Conservation (phyloP, 768 basidiomycete genomes). For the Boletus pseudopeckii region DNA sequence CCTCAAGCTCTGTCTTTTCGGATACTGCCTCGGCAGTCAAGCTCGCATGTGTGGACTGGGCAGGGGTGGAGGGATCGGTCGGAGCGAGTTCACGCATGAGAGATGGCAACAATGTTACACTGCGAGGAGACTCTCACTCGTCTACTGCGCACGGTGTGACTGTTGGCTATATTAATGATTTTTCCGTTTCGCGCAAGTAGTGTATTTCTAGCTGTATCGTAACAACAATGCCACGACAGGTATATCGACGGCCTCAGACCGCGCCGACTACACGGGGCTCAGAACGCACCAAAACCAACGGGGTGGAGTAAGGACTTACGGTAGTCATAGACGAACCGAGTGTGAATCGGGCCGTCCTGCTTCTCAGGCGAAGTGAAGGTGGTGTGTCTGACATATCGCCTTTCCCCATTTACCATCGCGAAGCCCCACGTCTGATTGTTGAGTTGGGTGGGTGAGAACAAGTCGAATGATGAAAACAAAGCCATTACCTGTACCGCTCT, state of each 20-base stretch:
- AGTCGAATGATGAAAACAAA: conserved; percentile 5
- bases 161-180: neutral
- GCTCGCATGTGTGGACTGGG: conserved; percentile 14
- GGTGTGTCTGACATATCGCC: conserved; percentile 58
- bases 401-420: conserved; percentile 53
- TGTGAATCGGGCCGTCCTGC: conserved; percentile 48
- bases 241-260: conserved; percentile 6
- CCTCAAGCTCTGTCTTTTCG: conserved; percentile 4
- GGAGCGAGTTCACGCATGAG: conserved; percentile 11
- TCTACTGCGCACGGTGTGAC: neutral
- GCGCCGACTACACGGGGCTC: conserved; percentile 18
- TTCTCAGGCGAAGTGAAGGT: conserved; percentile 60
- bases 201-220: neutral
- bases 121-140: neutral
- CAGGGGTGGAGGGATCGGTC: neutral
- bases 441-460: neutral
- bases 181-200: neutral
- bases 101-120: neutral
- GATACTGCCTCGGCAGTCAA: neutral
- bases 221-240: neutral
- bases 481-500: conserved; percentile 53
- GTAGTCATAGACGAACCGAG: conserved; percentile 65
- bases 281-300: conserved; percentile 5
- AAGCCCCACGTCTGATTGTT: conserved; percentile 56
- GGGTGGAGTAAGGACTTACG: conserved; percentile 38